phyloP scores from a whole-genome alignment of 1,284 basidiomycete genomes.

The Fomitiporia mediterranea region DNA sequence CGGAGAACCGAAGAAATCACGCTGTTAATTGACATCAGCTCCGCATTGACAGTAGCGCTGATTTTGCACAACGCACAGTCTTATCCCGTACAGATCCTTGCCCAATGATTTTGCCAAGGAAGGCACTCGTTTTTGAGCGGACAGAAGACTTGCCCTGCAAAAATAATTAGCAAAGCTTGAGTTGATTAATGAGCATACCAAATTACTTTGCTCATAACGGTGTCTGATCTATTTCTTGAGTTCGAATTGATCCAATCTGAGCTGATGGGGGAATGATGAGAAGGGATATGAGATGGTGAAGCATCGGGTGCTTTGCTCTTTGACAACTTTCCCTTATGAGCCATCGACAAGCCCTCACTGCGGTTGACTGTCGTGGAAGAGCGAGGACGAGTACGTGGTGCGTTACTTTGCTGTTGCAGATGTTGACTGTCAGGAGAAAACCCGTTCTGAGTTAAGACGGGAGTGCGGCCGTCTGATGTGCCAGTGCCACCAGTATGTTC shows the following conservation, averaged over 20 bases:
- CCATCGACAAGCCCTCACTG: conserved; percentile 8
- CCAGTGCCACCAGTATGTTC: background rate
- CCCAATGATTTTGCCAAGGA: conserved; percentile 72
- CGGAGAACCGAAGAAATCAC: conserved; percentile 23
- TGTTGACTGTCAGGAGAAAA: conserved; percentile 15
- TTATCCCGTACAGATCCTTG: conserved; percentile 59
- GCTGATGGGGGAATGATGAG: conserved; percentile 28
- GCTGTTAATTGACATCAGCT: conserved; percentile 11
- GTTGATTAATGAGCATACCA: conserved; percentile 9
- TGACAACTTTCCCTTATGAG: conserved; percentile 12
- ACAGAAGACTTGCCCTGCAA: conserved; percentile 52
- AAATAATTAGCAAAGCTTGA: background rate
- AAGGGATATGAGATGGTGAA: conserved; percentile 16
- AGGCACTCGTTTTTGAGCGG: conserved; percentile 69
- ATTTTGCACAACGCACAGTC: conserved; percentile 57
- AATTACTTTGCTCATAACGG: conserved; percentile 40
- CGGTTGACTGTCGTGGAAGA: conserved; percentile 33
- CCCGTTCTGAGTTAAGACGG: conserved; percentile 3
- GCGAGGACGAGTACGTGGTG: conserved; percentile 28
- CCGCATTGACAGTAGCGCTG: background rate
- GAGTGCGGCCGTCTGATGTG: background rate
- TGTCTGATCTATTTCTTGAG: conserved; percentile 31
- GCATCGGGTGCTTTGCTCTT: conserved; percentile 9
- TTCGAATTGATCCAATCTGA: conserved; percentile 52
- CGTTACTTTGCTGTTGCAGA: conserved; percentile 2